A percentile compares a stretch with the other conserved stretches of the same genome.
Conservation (phyloP, 2,329 filamentous ascomycete genomes). For the Trichoderma citrinoviride region DNA sequence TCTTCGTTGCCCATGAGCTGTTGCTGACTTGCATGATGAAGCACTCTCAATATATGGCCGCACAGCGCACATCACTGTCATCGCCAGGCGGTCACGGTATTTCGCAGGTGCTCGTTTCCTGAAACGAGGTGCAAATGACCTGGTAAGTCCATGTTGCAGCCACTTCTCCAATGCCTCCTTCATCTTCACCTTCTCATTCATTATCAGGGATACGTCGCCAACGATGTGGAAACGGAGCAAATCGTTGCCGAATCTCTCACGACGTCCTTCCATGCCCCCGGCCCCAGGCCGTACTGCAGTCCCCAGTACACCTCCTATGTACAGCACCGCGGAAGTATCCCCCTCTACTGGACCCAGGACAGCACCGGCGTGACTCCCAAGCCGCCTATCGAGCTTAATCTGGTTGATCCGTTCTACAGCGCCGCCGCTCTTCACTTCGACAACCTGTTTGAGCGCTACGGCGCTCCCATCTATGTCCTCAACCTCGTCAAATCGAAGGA, state of each 20-base stretch:
- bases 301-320: conserved; percentile 95
- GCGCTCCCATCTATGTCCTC: conserved; percentile 84
- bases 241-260: conserved; percentile 93
- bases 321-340: conserved; percentile 94
- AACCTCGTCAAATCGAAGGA: conserved; percentile 91
- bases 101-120: conserved; percentile 94
- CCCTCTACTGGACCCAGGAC: conserved; percentile 96
- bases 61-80: conserved; percentile 86
- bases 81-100: conserved; percentile 85
- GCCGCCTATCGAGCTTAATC: conserved; percentile 89
- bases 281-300: conserved; percentile 78
- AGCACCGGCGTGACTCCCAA: conserved; percentile 94
- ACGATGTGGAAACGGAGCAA: conserved; percentile 98
- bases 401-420: conserved; percentile 94
- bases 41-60: conserved; percentile 83
- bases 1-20: background rate
- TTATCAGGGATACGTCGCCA: conserved; percentile 80
- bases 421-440: conserved; percentile 94
- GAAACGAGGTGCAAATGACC: conserved; percentile 90
- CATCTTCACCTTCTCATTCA: conserved; percentile 6
- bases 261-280: conserved; percentile 92
- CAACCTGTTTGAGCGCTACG: conserved; percentile 89
- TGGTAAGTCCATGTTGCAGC: conserved; percentile 41
- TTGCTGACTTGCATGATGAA: conserved; percentile 21
- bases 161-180: background rate